phyloP scores from a whole-genome alignment of 495 filamentous ascomycete species.

The Parmelia sp. region DNA sequence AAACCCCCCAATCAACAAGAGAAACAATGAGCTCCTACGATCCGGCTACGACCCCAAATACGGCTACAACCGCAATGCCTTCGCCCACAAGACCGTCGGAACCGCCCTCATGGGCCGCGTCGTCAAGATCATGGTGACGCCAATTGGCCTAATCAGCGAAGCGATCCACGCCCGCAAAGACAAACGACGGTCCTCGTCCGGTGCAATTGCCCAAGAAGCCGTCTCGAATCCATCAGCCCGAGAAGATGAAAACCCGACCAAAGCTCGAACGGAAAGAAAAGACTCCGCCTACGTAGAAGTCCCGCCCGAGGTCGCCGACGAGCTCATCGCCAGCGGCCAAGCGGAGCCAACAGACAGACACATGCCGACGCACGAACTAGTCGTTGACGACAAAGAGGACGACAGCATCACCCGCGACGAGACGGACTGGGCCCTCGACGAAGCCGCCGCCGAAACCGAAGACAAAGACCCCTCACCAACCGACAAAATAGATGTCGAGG shows the following conservation, averaged over 20 bases:
- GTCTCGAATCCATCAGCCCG: background rate
- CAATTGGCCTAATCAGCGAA: constrained; percentile 3
- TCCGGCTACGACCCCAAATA: constrained; percentile 6
- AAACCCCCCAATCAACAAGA: too few relatives aligned
- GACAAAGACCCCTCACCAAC: too few relatives aligned
- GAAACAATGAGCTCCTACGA: too few relatives aligned
- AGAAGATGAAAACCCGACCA: background rate
- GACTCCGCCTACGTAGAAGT: background rate
- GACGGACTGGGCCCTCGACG: too few relatives aligned
- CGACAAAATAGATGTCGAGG: background rate
- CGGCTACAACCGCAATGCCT: constrained; percentile 7
- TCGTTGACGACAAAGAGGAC: too few relatives aligned
- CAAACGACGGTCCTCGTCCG: background rate
- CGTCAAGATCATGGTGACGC: background rate
- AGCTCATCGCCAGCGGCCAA: constrained; percentile 3
- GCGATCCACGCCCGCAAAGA: background rate
- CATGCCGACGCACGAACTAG: background rate
- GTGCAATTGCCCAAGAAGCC: background rate
- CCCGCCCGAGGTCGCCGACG: background rate
- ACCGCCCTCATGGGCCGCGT: background rate
- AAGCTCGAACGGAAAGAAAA: background rate
- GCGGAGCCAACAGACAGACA: background rate
- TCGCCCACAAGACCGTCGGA: background rate
- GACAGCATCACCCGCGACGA: too few relatives aligned
- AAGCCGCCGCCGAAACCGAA: too few relatives aligned